A percentile compares a stretch with the other conserved stretches of the same genome.
Evolutionary conservation across 352 stramenopile species (phyloP).

Genomic region (Globisporangium splendens): DNA sequence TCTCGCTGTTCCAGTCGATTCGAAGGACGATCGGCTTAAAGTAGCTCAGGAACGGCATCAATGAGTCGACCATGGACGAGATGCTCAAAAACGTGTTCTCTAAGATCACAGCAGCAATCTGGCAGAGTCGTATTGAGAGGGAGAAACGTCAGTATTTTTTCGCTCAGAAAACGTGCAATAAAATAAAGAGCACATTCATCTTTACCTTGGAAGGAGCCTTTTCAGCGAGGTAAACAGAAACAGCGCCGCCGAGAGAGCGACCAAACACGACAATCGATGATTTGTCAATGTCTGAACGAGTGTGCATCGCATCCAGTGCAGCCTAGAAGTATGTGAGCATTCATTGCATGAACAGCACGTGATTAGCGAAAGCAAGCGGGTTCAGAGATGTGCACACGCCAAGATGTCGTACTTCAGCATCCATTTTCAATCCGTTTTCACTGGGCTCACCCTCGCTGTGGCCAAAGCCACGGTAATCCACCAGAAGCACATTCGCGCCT

Average conservation of each 20-base stretch:
- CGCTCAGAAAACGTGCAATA: background rate
- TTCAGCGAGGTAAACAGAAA: slow-evolving; percentile 89
- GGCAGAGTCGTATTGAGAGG: background rate
- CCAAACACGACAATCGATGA: slow-evolving; percentile 91
- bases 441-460: slow-evolving; percentile 84
- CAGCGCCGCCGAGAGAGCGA: slow-evolving; percentile 88
- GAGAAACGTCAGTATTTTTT: background rate
- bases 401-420: slow-evolving; percentile 70
- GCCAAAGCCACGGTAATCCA: slow-evolving; percentile 94
- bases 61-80: slow-evolving; percentile 89
- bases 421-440: slow-evolving; percentile 89
- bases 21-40: slow-evolving; percentile 89
- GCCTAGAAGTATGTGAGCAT: slow-evolving; percentile 24
- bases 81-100: slow-evolving; percentile 96
- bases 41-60: slow-evolving; percentile 90
- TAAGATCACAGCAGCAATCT: slow-evolving; percentile 89
- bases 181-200: background rate
- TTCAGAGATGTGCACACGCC: background rate
- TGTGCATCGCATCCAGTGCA: slow-evolving; percentile 72
- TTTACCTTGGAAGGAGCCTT: slow-evolving; percentile 61
- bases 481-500: slow-evolving; percentile 87
- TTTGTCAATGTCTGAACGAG: slow-evolving; percentile 77
- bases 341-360: slow-evolving; percentile 3
- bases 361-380: background rate
- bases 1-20: slow-evolving; percentile 89